phyloP scores from a whole-genome alignment of 73 alveolate species.

The Paramecium pentaurelia region DNA sequence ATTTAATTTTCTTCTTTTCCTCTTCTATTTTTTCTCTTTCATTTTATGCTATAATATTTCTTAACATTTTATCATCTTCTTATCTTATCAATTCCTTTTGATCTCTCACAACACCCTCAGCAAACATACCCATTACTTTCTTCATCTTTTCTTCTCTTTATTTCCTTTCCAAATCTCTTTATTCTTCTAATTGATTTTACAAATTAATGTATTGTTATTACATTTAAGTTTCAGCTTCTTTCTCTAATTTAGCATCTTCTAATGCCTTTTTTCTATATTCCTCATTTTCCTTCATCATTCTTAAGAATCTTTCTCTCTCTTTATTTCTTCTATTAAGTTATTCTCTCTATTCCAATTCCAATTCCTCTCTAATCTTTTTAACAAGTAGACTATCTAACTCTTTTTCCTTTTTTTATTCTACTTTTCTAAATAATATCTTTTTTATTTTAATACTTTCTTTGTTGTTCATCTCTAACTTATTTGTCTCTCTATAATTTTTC shows the following conservation, averaged over 20 bases:
- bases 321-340: conserved; percentile 48
- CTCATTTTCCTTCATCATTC: conserved; percentile 65
- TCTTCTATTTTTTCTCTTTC: conserved; percentile 61
- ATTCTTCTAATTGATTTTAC: conserved; percentile 49
- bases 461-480: conserved; percentile 40
- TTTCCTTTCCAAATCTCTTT: conserved; percentile 59
- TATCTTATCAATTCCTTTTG: conserved; percentile 49
- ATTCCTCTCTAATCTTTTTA: conserved; percentile 55
- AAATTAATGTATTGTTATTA: conserved; percentile 49
- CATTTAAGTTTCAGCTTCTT: conserved; percentile 46
- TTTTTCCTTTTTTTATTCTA: conserved; percentile 51
- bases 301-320: conserved; percentile 53
- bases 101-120: conserved; percentile 60
- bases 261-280: conserved; percentile 57
- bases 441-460: not conserved
- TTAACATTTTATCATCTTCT: conserved; percentile 62
- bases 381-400: conserved; percentile 54
- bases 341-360: conserved; percentile 55
- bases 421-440: not conserved
- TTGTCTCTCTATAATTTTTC: conserved; percentile 58
- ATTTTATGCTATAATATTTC: conserved; percentile 47
- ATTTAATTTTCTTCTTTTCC: conserved; percentile 3
- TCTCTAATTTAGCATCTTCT: conserved; percentile 58
- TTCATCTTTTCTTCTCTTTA: conserved; percentile 63
- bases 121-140: conserved; percentile 59